Base-by-base conservation (phyloP, 2,329 filamentous ascomycete species). In the Proliferodiscus dingleyae region DNA sequence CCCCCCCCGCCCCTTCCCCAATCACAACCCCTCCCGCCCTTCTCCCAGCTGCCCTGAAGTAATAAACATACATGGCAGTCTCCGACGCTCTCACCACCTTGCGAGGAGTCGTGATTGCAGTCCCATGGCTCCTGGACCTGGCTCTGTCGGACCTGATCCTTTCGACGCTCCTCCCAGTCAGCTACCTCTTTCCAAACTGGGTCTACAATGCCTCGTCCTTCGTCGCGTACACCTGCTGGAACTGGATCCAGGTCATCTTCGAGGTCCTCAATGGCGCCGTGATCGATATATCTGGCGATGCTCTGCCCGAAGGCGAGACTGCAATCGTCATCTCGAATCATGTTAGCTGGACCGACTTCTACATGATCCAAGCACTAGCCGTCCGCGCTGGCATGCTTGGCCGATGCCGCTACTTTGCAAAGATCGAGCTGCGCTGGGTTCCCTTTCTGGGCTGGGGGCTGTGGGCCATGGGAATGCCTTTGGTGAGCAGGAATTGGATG, bases 381-480 rank as follows among this genome's bases (percentile, higher is more conserved):
- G 55, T 72, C 38, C 66, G 66, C 33, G 64, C 73, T 10, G 71
- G 69, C 44, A 83, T 83, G 80, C 69, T 83, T 6, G 69, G 74
- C n/a, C 68, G 75, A 41, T 81, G 75, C 57, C 72, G 77, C 22
- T 83, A 78, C 69, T 81, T 83, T 59, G 74, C 78, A 45, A 83
- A 82, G 64, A 70, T 72, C 47, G 71, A 80, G 60, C 67, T 83
- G 47, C 71, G 71, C 49, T 69, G 71, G 64, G 74, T 83, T 10
- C 79, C 78, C 4, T 75, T 83, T 49, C 67, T 82, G 6, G 78
- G 79, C 15, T 82, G 78, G 79, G 80, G 77, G 2, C 66, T 83
- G 26, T 81, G 77, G 78, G 78, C 74, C 3, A 79, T 82, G 70
- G 77, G 78, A 2, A 81, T 83, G 76, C 79, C 78, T 5, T 69